Conservation (phyloP, 2,329 filamentous ascomycete species). For the Arthrobotrys musiformis region DNA sequence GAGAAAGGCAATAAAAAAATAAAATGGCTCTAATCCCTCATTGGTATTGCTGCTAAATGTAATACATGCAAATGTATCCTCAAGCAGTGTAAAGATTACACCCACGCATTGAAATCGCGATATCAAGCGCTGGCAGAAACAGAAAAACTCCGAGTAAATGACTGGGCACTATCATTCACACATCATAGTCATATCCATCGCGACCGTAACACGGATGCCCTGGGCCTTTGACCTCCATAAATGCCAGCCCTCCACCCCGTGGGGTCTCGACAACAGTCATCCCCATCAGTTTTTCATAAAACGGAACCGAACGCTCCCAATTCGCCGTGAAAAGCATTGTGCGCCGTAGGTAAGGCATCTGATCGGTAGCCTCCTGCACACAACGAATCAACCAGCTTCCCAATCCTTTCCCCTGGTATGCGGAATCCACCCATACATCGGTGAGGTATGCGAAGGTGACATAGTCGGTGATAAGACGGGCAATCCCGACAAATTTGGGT, state of each 20-base stretch:
- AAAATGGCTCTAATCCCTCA: too few relatives aligned
- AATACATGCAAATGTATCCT: too few relatives aligned
- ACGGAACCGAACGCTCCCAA: slow-evolving; percentile 60
- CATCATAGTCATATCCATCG: slow-evolving; percentile 48
- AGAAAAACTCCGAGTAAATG: not conserved
- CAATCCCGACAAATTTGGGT: slow-evolving; percentile 63
- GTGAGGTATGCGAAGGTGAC: slow-evolving; percentile 67
- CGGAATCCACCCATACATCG: slow-evolving; percentile 66
- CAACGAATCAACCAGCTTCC: slow-evolving; percentile 67
- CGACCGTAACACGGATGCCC: slow-evolving; percentile 57
- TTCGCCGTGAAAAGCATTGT: slow-evolving; percentile 61
- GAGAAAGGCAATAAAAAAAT: too few relatives aligned
- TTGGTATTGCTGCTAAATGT: too few relatives aligned
- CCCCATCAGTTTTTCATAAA: slow-evolving; percentile 61
- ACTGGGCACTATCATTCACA: not conserved
- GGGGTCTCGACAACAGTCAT: slow-evolving; percentile 59
- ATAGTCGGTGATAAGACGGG: slow-evolving; percentile 66
- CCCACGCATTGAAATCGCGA: not conserved
- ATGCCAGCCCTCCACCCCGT: slow-evolving; percentile 35
- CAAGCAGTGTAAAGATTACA: too few relatives aligned
- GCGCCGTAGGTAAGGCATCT: slow-evolving; percentile 64
- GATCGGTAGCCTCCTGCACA: slow-evolving; percentile 64
- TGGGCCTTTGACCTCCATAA: slow-evolving; percentile 58
- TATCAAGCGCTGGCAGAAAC: too few relatives aligned
- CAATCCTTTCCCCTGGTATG: slow-evolving; percentile 65